Evolutionary conservation across 139 green algal species (phyloP).

Genomic region (Coelastrella sp.): DNA sequence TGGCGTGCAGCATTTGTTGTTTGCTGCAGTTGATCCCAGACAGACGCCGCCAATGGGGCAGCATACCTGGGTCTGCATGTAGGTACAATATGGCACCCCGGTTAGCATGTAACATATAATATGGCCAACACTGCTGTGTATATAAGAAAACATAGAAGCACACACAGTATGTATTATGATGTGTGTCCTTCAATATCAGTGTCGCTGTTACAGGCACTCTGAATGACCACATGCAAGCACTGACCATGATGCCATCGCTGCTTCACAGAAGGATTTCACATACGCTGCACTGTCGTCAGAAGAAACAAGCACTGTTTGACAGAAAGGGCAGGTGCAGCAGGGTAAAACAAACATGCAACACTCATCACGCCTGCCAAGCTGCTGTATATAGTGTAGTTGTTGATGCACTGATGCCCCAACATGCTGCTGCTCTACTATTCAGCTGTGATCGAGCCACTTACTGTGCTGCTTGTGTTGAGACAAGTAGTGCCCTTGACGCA

Average conservation of each 20-base stretch:
- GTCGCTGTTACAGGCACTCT: too few relatives aligned
- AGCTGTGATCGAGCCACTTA: too few relatives aligned
- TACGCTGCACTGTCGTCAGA: too few relatives aligned
- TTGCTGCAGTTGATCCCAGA: background rate
- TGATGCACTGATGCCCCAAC: background rate
- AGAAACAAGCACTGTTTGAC: too few relatives aligned
- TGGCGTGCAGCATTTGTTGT: slow-evolving; percentile 10
- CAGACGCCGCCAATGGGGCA: background rate
- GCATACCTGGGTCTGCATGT: background rate
- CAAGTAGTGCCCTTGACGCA: background rate
- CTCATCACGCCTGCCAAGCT: background rate
- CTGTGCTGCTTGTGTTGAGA: slow-evolving; percentile 16
- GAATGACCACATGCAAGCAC: too few relatives aligned
- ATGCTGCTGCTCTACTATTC: background rate
- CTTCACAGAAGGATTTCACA: too few relatives aligned
- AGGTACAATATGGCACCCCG: background rate
- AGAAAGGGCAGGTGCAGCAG: too few relatives aligned
- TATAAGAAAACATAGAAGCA: too few relatives aligned
- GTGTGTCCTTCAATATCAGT: too few relatives aligned
- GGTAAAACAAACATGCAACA: too few relatives aligned
- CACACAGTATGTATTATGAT: too few relatives aligned
- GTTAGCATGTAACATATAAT: background rate
- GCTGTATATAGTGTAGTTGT: background rate
- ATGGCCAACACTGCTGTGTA: background rate
- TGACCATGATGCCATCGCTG: too few relatives aligned